Evolutionary conservation across 116 monocot genomes (phyloP).

Genomic region (Iris pallida): DNA sequence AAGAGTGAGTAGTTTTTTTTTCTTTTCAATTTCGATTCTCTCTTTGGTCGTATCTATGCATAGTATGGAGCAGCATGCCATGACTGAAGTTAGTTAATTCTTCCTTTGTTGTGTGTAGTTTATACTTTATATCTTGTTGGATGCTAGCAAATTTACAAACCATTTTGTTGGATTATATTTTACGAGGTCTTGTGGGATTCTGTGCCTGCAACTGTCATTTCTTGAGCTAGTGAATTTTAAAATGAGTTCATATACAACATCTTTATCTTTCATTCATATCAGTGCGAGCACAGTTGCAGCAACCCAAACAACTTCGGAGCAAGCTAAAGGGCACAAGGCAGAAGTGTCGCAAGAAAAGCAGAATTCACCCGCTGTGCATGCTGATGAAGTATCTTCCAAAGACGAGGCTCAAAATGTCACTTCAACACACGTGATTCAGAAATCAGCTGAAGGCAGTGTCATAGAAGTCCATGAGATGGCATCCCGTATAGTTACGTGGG

Average conservation of each 20-base stretch:
- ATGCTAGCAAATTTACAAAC: no score
- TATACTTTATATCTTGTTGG: no score
- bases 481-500: not conserved
- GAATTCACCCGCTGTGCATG: slow-evolving; percentile 12
- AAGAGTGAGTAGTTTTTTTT: slow-evolving; percentile 44
- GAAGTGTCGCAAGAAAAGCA: slow-evolving; percentile 14
- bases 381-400: slow-evolving; percentile 31
- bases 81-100: no score
- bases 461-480: not conserved
- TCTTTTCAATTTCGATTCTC: not conserved
- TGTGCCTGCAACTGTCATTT: no score
- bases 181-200: no score
- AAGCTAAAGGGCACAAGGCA: slow-evolving; percentile 23
- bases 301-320: slow-evolving; percentile 21
- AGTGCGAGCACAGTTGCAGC: slow-evolving; percentile 29
- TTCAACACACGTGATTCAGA: not conserved
- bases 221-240: no score
- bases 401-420: not conserved
- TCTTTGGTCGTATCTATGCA: no score
- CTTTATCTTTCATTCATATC: slow-evolving; percentile 1
- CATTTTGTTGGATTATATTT: no score
- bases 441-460: not conserved
- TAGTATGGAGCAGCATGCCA: no score
- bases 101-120: no score
- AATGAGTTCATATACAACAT: not conserved